A percentile compares a stretch with the other conserved stretches of the same genome.
These are phyloP conservation scores for Fibroporia radiculosa DNA, from an alignment of 768 basidiomycete genomes.

Conservation along the genomic window DNA sequence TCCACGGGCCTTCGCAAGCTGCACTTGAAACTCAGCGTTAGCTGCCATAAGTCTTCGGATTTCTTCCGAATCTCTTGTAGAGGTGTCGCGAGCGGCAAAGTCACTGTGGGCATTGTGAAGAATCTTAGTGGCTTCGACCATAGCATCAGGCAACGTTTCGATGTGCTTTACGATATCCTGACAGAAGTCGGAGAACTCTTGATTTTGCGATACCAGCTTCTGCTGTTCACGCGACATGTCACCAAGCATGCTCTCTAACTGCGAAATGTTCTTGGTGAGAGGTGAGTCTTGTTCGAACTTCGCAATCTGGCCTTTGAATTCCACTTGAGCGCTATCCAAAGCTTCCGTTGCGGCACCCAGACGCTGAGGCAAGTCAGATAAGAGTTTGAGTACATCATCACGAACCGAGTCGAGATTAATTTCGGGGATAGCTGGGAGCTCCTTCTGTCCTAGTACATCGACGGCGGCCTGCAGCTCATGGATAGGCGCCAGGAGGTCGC, in stretches of 20 bases:
- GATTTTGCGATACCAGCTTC: constrained; percentile 36
- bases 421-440: neutral
- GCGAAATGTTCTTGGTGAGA: constrained; percentile 23
- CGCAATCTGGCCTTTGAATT: constrained; percentile 13
- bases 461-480: constrained; percentile 15
- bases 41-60: constrained; percentile 42
- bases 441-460: constrained; percentile 9
- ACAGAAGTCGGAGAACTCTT: constrained; percentile 43
- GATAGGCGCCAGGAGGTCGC: constrained; percentile 32
- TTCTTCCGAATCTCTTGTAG: constrained; percentile 63
- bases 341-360: constrained; percentile 37
- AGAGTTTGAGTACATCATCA: constrained; percentile 22
- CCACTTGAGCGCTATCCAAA: constrained; percentile 27
- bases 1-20: constrained; percentile 68
- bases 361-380: constrained; percentile 42
- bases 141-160: constrained; percentile 47
- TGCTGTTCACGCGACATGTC: constrained; percentile 44
- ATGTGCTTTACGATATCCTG: constrained; percentile 48
- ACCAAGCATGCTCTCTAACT: constrained; percentile 44
- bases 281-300: constrained; percentile 12
- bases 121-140: constrained; percentile 43
- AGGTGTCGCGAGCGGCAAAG: constrained; percentile 47
- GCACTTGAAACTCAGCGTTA: constrained; percentile 65
- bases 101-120: constrained; percentile 59
- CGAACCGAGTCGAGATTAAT: constrained; percentile 13